Evolutionary conservation across 129 eudicot species (phyloP).

Genomic region (Artemisia annua): DNA sequence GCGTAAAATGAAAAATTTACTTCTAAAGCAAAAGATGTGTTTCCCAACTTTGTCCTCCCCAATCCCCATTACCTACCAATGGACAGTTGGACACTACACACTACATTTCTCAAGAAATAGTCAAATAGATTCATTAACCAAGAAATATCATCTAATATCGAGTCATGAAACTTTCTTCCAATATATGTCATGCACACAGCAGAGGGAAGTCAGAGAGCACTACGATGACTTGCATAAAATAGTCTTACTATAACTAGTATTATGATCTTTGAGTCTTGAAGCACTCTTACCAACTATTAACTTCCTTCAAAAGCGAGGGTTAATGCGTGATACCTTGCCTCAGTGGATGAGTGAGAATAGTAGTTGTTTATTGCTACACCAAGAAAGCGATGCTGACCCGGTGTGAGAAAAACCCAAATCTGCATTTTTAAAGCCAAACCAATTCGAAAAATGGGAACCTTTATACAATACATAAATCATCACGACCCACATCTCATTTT

Average conservation of each 20-base stretch:
- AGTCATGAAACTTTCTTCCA: conserved; percentile 37
- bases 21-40: too few relatives aligned
- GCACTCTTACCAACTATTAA: conserved; percentile 98
- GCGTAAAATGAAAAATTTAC: too few relatives aligned
- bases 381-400: conserved; percentile 89
- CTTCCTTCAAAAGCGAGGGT: conserved; percentile 78
- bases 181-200: conserved; percentile 42
- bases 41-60: too few relatives aligned
- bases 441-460: conserved; percentile 86
- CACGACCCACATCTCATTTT: conserved; percentile 52
- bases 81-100: too few relatives aligned
- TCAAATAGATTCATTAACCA: conserved; percentile 15
- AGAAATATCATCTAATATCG: conserved; percentile 31
- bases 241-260: conserved; percentile 49
- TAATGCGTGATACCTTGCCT: conserved; percentile 89
- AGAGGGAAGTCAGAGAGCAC: conserved; percentile 43
- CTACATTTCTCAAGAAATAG: conserved; percentile 28
- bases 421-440: conserved; percentile 98
- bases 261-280: conserved; percentile 87
- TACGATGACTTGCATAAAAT: conserved; percentile 32
- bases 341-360: conserved; percentile 46
- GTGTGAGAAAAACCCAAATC: conserved; percentile 74
- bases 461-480: conserved; percentile 65
- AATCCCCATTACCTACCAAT: too few relatives aligned
- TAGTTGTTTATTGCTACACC: conserved; percentile 83